Percentiles rank a stretch among this genome's conserved stretches.
phyloP scores from a whole-genome alignment of 2,329 filamentous ascomycete species.

The Aspergillus luchuensis region DNA sequence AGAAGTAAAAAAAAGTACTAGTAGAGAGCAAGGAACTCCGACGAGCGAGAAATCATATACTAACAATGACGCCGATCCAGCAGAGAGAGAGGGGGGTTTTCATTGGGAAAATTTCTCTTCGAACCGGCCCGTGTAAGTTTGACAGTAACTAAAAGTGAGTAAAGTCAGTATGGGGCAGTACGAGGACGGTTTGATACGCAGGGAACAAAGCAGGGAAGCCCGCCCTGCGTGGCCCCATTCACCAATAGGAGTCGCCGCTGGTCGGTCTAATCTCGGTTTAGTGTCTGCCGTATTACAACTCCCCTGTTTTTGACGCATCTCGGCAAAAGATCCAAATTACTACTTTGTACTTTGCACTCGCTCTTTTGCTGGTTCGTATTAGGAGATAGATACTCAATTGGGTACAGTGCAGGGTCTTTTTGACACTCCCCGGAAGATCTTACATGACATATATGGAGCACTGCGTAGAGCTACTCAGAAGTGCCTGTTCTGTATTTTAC shows the following conservation, averaged over 20 bases:
- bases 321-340: not conserved
- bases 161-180: not conserved
- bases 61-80: slow-evolving; percentile 9
- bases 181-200: not conserved
- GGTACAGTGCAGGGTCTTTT: not conserved
- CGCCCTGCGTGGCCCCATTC: not conserved
- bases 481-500: too few relatives aligned
- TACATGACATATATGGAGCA: too few relatives aligned
- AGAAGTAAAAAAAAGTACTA: slow-evolving; percentile 1
- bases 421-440: too few relatives aligned
- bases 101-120: not conserved
- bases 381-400: too few relatives aligned
- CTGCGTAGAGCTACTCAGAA: too few relatives aligned
- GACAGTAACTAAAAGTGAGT: too few relatives aligned
- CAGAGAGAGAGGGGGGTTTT: not conserved
- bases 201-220: slow-evolving; percentile 1
- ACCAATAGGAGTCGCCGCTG: not conserved
- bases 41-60: not conserved
- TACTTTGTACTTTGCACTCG: not conserved
- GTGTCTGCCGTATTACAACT: not conserved
- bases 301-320: not conserved
- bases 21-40: not conserved
- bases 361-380: not conserved
- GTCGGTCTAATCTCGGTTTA: not conserved
- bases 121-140: not conserved